Conservation (phyloP, 1,284 basidiomycete genomes). For the Moniliella sp. region DNA sequence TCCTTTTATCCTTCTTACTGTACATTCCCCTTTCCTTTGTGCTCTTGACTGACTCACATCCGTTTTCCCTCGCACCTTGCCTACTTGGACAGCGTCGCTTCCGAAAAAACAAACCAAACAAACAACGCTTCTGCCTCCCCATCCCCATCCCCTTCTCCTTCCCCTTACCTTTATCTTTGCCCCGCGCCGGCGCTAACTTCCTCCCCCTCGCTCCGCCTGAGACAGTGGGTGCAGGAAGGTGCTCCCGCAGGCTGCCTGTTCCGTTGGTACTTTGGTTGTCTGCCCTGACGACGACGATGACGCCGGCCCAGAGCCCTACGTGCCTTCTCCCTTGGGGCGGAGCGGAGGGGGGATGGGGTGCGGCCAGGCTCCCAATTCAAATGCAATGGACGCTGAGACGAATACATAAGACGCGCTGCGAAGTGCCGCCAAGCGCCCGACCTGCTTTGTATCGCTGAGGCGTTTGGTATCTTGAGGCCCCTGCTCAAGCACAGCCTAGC, state of each 20-base stretch:
- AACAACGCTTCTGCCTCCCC: background rate
- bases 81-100: constrained; percentile 1
- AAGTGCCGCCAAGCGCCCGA: no score
- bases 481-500: no score
- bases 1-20: background rate
- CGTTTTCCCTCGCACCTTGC: no score
- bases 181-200: background rate
- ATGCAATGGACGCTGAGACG: no score
- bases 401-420: no score
- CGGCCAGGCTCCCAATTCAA: background rate
- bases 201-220: background rate
- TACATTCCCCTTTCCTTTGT: constrained; percentile 1
- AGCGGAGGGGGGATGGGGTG: background rate
- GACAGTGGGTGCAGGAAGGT: background rate
- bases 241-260: background rate
- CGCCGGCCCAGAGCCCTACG: background rate
- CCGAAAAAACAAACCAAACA: background rate
- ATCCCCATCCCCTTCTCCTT: constrained; percentile 1
- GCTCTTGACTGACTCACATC: no score
- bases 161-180: background rate
- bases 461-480: no score
- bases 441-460: no score
- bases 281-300: background rate
- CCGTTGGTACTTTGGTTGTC: background rate
- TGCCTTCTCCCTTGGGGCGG: background rate